These are phyloP conservation scores for Aspergillus panamensis DNA, from an alignment of 495 filamentous ascomycete species.

Conservation along the genomic window DNA sequence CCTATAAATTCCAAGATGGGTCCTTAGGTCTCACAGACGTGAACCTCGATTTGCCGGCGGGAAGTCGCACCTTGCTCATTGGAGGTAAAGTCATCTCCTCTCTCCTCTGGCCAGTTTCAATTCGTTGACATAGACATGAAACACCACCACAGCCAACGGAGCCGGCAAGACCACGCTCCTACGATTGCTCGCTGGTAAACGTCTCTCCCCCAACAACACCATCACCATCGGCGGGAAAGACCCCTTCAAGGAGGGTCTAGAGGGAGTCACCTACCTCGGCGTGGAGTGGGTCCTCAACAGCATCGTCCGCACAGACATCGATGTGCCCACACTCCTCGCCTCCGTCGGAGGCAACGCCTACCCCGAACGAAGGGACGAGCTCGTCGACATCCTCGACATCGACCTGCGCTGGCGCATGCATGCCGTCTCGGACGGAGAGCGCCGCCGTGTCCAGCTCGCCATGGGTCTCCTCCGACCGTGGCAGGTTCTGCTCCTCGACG, in stretches of 20 bases:
- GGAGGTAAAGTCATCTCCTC: slow-evolving; percentile 57
- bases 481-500: slow-evolving; percentile 85
- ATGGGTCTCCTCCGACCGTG: slow-evolving; percentile 96
- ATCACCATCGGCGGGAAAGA: slow-evolving; percentile 77
- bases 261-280: slow-evolving; percentile 95
- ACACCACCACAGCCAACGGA: slow-evolving; percentile 66
- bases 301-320: slow-evolving; percentile 93
- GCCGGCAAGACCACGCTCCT: slow-evolving; percentile 97
- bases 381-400: slow-evolving; percentile 86
- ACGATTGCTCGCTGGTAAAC: slow-evolving; percentile 85
- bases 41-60: slow-evolving; percentile 68
- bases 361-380: slow-evolving; percentile 74
- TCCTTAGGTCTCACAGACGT: slow-evolving; percentile 68
- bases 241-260: slow-evolving; percentile 81
- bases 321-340: slow-evolving; percentile 75
- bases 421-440: slow-evolving; percentile 86
- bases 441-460: slow-evolving; percentile 85
- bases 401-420: slow-evolving; percentile 93
- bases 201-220: slow-evolving; percentile 70
- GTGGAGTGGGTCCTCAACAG: slow-evolving; percentile 98
- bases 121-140: not conserved
- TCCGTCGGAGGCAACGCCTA: slow-evolving; percentile 86
- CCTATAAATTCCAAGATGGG: slow-evolving; percentile 84
- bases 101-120: not conserved
- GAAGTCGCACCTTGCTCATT: slow-evolving; percentile 86